Conservation (phyloP, 257 asterid species). For the Solanum medicagineum region DNA sequence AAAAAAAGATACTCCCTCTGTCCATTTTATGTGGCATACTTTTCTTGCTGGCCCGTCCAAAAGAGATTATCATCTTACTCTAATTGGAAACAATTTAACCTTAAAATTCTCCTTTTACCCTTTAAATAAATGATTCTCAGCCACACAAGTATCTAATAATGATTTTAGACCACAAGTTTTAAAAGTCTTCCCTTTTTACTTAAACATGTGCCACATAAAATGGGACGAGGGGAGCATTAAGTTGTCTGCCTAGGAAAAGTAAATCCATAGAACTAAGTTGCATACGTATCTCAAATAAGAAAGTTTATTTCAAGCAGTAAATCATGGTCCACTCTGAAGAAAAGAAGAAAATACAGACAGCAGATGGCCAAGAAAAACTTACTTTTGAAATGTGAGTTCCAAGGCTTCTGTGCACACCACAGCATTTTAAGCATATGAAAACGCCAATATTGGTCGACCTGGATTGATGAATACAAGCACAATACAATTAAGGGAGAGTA, state of each 20-base stretch:
- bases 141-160: too few relatives aligned
- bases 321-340: not conserved
- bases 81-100: too few relatives aligned
- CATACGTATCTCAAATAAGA: not conserved
- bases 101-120: too few relatives aligned
- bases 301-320: not conserved
- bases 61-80: too few relatives aligned
- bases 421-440: constrained; percentile 93
- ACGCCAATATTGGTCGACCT: constrained; percentile 98
- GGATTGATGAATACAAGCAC: constrained; percentile 3
- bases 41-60: too few relatives aligned
- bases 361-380: not conserved
- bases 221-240: not conserved
- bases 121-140: too few relatives aligned
- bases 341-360: not conserved
- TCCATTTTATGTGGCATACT: too few relatives aligned
- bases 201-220: too few relatives aligned
- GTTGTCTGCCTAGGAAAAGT: not conserved
- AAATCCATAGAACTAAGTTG: not conserved
- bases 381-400: constrained; percentile 94
- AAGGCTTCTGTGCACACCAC: constrained; percentile 94
- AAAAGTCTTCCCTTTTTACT: too few relatives aligned
- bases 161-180: too few relatives aligned
- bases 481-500: not conserved
- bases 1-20: not conserved